phyloP scores from a whole-genome alignment of 257 asterid species.

The Nicotiana knightiana region DNA sequence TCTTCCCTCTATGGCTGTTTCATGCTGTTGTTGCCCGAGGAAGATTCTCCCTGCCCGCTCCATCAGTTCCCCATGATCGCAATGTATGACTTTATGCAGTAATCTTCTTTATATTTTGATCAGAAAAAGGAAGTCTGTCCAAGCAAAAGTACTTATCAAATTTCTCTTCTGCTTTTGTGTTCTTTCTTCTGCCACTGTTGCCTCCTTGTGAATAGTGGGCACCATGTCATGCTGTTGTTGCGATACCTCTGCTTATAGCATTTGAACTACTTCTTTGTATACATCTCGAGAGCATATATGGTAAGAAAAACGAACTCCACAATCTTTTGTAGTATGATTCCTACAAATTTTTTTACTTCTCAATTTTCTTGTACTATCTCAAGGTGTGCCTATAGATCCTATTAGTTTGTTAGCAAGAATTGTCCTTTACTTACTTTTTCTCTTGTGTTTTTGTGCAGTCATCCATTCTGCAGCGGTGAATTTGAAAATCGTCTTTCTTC shows the following conservation, averaged over 20 bases:
- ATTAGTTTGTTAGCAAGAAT: slow-evolving; percentile 6
- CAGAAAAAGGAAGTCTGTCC: slow-evolving; percentile 14
- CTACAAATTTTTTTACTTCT: background rate
- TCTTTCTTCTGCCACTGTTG: slow-evolving; percentile 9
- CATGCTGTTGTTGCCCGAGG: slow-evolving; percentile 95
- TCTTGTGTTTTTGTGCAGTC: slow-evolving; percentile 40
- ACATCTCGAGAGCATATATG: slow-evolving; percentile 72
- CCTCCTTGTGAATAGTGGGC: slow-evolving; percentile 76
- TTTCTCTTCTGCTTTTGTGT: slow-evolving; percentile 9
- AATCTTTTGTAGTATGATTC: background rate
- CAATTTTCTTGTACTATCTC: background rate
- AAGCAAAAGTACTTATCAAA: background rate
- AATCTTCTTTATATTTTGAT: slow-evolving; percentile 8
- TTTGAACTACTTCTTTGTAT: slow-evolving; percentile 97
- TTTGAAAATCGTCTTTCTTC: slow-evolving; percentile 85
- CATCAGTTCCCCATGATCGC: slow-evolving; percentile 94
- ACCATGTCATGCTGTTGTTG: slow-evolving; percentile 98
- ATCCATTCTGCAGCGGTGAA: slow-evolving; percentile 56
- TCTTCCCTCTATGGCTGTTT: slow-evolving; percentile 95
- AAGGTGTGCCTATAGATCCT: background rate
- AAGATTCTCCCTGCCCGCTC: slow-evolving; percentile 97
- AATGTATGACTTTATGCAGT: slow-evolving; percentile 50
- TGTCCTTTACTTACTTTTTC: background rate
- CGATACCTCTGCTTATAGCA: slow-evolving; percentile 82
- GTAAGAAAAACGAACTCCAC: slow-evolving; percentile 50